A percentile compares a stretch with the other conserved stretches of the same genome.
phyloP scores from a whole-genome alignment of 495 filamentous ascomycete genomes.

The Trichoderma asperelloides region DNA sequence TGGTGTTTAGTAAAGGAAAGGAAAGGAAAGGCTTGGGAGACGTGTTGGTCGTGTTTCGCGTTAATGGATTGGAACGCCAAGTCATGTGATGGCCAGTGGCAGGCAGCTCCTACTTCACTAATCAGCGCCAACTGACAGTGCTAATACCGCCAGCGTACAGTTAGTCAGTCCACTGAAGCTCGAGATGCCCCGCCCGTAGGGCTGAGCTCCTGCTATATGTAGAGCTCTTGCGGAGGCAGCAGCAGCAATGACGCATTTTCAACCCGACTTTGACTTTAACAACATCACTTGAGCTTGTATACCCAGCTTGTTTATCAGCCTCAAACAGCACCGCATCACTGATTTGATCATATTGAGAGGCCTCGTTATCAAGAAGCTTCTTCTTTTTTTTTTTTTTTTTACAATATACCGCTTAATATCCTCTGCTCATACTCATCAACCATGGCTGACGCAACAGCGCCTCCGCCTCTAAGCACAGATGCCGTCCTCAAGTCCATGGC shows the following conservation, averaged over 20 bases:
- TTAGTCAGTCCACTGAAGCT: not conserved
- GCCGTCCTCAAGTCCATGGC: slow-evolving; percentile 47
- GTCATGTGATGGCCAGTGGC: not conserved
- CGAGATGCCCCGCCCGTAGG: not conserved
- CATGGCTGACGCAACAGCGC: not conserved
- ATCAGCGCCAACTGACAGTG: not conserved
- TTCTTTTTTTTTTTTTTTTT: not conserved
- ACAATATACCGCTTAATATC: not conserved
- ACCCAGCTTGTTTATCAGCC: not conserved
- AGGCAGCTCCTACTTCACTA: not conserved
- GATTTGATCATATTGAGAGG: too few species aligned
- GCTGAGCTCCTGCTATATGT: not conserved
- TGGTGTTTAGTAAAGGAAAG: not conserved
- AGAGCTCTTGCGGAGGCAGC: not conserved
- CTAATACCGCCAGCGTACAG: not conserved
- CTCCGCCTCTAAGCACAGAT: slow-evolving; percentile 27
- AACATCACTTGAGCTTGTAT: not conserved
- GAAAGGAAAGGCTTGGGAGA: too few species aligned
- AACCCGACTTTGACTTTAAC: too few species aligned
- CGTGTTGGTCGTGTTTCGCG: not conserved
- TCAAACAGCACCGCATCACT: not conserved
- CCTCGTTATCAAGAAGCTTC: not conserved
- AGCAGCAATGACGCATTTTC: not conserved
- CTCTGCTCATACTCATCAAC: not conserved
- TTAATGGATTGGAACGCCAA: too few species aligned